Base-by-base conservation (phyloP, 495 filamentous ascomycete genomes). In the Saxispiralis lemnorum region DNA sequence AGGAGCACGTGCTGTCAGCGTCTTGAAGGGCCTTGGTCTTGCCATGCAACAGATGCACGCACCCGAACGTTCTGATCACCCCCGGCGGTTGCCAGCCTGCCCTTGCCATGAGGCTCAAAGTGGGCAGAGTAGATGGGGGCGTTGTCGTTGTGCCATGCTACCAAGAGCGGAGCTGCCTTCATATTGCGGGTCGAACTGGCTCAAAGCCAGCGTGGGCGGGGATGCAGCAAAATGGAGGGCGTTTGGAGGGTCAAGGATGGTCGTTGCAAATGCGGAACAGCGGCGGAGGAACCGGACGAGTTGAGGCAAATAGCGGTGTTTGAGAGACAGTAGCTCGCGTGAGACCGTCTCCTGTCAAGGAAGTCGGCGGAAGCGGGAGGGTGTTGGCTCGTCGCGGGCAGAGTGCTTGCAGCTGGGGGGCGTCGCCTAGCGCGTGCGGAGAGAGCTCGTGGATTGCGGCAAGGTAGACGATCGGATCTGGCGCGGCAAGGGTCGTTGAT, bases 1-100 rank as follows among this genome's bases (percentile, higher is more conserved):
- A 28, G n/a, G n/a, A n/a, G n/a, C n/a, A n/a, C n/a, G n/a, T n/a
- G n/a, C n/a, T 39, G 39, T 33, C 38, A 40, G 42, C 13, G 18
- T 31, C 15, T 19, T 38, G 34, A 35, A 36, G 16, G 44, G 38
- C 14, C 16, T 38, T 11, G 13, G 1, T 9, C 10, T 44, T 17
- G 30, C 20, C 35, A 33, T 43, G 19, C 32, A 56, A 42, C 48
- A 42, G 39, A 35, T 35, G 42, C 47, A 63, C 81, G 51, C 77
- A 92, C 82, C 62, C 89, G 73, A 57, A 99, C 84, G 69, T 95
- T 89, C 61, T 92, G 93, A 63, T 99, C 89, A 54, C 92, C 92
- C 48, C 89, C 89, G 49, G 77, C 88, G 6, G 89, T 96, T 40
- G 89, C 92, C 46, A 96, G 63, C 52, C 92, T 79, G 40, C 83